A percentile compares a stretch with the other conserved stretches of the same genome.
phyloP scores from a whole-genome alignment of 2,329 filamentous ascomycete species.

The Stachybotrys chartarum region DNA sequence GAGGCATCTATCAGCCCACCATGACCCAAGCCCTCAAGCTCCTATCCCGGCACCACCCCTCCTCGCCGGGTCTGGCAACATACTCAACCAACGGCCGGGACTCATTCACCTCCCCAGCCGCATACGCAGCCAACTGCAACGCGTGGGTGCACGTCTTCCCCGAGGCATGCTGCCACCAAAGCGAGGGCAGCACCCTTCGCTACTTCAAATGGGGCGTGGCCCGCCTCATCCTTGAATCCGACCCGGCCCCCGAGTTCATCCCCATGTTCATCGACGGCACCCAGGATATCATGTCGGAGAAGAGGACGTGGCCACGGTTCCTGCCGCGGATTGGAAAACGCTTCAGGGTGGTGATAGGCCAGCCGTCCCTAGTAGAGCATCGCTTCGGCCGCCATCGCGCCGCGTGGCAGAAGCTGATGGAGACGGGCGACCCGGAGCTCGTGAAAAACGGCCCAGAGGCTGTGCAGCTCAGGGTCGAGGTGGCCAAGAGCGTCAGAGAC shows the following conservation, averaged over 20 bases:
- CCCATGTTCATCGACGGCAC: slow-evolving; percentile 94
- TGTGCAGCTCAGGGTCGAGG: slow-evolving; percentile 63
- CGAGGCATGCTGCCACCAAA: slow-evolving; percentile 90
- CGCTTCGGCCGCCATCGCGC: slow-evolving; percentile 71
- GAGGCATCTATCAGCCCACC: slow-evolving; percentile 85
- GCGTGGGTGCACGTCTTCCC: slow-evolving; percentile 95
- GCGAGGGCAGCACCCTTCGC: slow-evolving; percentile 68
- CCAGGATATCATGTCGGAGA: slow-evolving; percentile 82
- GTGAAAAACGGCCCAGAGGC: slow-evolving; percentile 52
- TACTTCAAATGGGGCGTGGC: slow-evolving; percentile 99
- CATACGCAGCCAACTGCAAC: slow-evolving; percentile 61
- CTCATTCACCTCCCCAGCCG: slow-evolving; percentile 62
- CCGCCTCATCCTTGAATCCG: slow-evolving; percentile 81
- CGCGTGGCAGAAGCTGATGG: slow-evolving; percentile 64
- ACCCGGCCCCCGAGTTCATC: slow-evolving; percentile 79
- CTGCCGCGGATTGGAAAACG: slow-evolving; percentile 67
- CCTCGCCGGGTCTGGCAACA: slow-evolving; percentile 39
- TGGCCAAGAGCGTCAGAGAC: slow-evolving; percentile 68
- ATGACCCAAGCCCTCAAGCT: slow-evolving; percentile 80
- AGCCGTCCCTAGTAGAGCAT: slow-evolving; percentile 63
- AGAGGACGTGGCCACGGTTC: slow-evolving; percentile 70
- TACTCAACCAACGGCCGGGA: slow-evolving; percentile 64
- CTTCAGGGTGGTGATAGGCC: slow-evolving; percentile 71
- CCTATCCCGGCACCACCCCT: slow-evolving; percentile 46
- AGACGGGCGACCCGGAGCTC: slow-evolving; percentile 37